These are phyloP conservation scores for Aspergillus spinulosporus DNA, from an alignment of 2,329 filamentous ascomycete species.

Conservation along the genomic window DNA sequence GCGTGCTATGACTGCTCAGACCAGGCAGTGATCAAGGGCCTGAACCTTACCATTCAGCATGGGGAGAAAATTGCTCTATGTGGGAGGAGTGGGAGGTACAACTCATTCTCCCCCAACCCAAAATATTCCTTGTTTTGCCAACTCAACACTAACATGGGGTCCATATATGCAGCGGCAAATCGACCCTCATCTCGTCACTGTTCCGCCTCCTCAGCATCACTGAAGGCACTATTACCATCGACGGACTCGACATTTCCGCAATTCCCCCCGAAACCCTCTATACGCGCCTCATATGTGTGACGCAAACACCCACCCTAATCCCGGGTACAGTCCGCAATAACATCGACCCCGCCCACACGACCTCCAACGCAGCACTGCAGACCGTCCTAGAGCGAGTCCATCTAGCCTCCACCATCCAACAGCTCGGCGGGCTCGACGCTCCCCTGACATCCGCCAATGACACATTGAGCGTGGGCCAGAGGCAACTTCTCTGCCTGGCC, in stretches of 20 bases:
- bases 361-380: background rate
- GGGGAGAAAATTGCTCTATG: constrained; percentile 20
- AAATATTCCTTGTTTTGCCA: background rate
- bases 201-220: constrained; percentile 2
- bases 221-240: constrained; percentile 3
- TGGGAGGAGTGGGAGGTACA: constrained; percentile 18
- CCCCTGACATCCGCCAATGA: background rate
- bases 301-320: background rate
- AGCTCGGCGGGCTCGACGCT: background rate
- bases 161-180: constrained; percentile 5
- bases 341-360: background rate
- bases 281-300: background rate
- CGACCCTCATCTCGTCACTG: constrained; percentile 2
- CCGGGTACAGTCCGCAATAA: background rate
- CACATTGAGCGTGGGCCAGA: constrained; percentile 5
- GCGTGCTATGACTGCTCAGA: background rate
- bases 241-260: constrained; percentile 4
- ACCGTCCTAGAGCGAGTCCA: background rate
- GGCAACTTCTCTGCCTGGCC: constrained; percentile 9
- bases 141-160: background rate
- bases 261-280: background rate
- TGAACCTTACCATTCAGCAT: background rate
- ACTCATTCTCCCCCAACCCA: background rate
- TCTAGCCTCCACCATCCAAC: background rate
- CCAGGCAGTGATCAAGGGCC: background rate